These are phyloP conservation scores for Cairneyella variabilis DNA, from an alignment of 495 filamentous ascomycete genomes.

Conservation along the genomic window DNA sequence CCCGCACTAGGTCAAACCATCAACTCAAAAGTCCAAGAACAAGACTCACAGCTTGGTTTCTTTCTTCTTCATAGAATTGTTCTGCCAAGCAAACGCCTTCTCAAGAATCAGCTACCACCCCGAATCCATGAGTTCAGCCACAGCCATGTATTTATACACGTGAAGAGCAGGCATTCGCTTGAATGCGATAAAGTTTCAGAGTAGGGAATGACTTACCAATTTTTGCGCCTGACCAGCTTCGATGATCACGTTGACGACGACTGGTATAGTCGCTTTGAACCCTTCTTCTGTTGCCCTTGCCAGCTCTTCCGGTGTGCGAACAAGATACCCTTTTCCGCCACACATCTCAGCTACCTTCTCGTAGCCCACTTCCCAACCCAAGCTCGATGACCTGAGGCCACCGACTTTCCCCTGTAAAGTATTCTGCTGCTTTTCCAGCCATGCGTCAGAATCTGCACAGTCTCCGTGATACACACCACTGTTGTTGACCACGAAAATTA, in stretches of 20 bases:
- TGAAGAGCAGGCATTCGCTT: not conserved
- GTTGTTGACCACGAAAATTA: conserved; percentile 64
- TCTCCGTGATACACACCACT: conserved; percentile 62
- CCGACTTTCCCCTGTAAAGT: conserved; percentile 26
- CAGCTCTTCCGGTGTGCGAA: conserved; percentile 50
- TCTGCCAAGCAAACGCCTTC: conserved; percentile 27
- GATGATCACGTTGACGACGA: conserved; percentile 58
- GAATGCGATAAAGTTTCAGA: not conserved
- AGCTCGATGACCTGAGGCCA: conserved; percentile 49
- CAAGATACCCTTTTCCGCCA: conserved; percentile 53
- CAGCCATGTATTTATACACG: not conserved
- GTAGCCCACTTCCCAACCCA: conserved; percentile 56
- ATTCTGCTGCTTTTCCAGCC: conserved; percentile 30
- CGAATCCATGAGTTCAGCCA: not conserved
- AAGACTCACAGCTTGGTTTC: conserved; percentile 14
- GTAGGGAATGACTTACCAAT: conserved; percentile 30
- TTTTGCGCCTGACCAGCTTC: conserved; percentile 50
- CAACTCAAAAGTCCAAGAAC: not conserved
- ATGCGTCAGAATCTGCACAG: conserved; percentile 30
- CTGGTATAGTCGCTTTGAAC: conserved; percentile 41
- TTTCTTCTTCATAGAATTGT: conserved; percentile 21
- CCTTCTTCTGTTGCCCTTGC: conserved; percentile 48
- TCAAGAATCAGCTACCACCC: not conserved
- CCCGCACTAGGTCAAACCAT: too few relatives aligned
- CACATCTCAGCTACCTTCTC: conserved; percentile 55